phyloP scores from a whole-genome alignment of 805 yeast genomes.

The Maudiozyma bulderi region DNA sequence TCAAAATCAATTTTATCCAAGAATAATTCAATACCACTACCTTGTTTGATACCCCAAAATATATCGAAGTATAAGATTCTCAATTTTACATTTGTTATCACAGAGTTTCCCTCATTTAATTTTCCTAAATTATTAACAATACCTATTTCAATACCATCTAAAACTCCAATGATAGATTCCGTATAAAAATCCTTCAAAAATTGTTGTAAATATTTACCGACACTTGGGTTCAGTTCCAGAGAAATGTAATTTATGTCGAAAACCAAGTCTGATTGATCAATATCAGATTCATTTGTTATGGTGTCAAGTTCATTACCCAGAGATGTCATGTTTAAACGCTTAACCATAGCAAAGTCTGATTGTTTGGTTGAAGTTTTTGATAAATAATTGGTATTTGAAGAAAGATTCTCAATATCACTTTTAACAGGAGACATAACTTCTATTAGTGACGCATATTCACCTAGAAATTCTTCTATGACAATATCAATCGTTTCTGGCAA shows the following conservation, averaged over 20 bases:
- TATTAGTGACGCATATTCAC: conserved; percentile 9
- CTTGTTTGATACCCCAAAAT: conserved; percentile 14
- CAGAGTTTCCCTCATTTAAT: conserved; percentile 17
- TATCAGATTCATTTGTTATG: background rate
- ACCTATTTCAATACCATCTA: conserved; percentile 59
- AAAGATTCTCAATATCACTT: background rate
- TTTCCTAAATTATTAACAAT: conserved; percentile 38
- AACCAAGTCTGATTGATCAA: conserved; percentile 16
- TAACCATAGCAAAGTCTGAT: background rate
- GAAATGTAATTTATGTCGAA: conserved; percentile 43
- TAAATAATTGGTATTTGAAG: background rate
- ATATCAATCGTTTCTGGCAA: conserved; percentile 38
- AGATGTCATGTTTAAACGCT: background rate
- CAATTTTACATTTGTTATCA: conserved; percentile 11
- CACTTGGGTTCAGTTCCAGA: conserved; percentile 21
- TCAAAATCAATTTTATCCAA: conserved; percentile 19
- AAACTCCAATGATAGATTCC: conserved; percentile 36
- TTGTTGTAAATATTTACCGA: conserved; percentile 30
- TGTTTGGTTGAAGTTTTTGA: background rate
- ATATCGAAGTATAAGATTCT: conserved; percentile 13
- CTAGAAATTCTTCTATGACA: conserved; percentile 31
- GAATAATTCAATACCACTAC: conserved; percentile 14
- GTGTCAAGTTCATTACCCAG: background rate
- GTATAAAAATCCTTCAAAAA: conserved; percentile 30
- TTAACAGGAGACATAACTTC: background rate